Evolutionary conservation across 2,329 filamentous ascomycete species (phyloP).

Genomic region (Paecilomyces fulvus): DNA sequence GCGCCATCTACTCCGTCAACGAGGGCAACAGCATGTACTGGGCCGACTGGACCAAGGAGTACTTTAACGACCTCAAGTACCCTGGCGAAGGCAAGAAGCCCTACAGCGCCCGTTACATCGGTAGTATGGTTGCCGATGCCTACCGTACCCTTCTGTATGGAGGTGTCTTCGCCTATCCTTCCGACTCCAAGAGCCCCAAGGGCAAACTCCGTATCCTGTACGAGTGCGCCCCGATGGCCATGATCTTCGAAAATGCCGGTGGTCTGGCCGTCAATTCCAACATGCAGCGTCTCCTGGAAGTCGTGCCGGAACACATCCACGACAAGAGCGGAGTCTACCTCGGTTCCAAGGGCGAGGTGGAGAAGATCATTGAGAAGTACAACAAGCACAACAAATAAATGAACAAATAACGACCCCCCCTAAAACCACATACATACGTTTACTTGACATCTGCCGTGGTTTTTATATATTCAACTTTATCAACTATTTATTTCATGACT

Average conservation of each 20-base stretch:
- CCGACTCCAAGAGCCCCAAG: conserved; percentile 97
- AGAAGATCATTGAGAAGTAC: conserved; percentile 85
- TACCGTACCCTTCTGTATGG: conserved; percentile 94
- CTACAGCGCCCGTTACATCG: conserved; percentile 92
- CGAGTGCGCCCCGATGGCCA: conserved; percentile 97
- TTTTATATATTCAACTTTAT: neutral
- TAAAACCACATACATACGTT: neutral
- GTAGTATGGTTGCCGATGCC: conserved; percentile 96
- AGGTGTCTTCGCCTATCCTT: conserved; percentile 94
- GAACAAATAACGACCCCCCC: neutral
- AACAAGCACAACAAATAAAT: conserved; percentile 38
- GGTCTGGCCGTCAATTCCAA: conserved; percentile 86
- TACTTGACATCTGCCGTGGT: neutral
- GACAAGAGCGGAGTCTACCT: conserved; percentile 94
- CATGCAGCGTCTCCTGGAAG: conserved; percentile 82
- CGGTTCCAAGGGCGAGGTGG: conserved; percentile 87
- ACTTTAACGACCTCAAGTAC: conserved; percentile 83
- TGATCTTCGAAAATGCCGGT: conserved; percentile 97
- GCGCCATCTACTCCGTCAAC: conserved; percentile 94
- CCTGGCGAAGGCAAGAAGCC: conserved; percentile 67
- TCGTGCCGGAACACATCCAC: conserved; percentile 87
- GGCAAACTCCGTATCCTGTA: conserved; percentile 96
- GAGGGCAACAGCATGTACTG: conserved; percentile 98
- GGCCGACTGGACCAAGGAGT: conserved; percentile 77
- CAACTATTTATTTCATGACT: neutral